Evolutionary conservation across 2,329 filamentous ascomycete genomes (phyloP), one percentile per base, ranked within the genome.

Genomic region (Mollisiaceae sp.): DNA sequence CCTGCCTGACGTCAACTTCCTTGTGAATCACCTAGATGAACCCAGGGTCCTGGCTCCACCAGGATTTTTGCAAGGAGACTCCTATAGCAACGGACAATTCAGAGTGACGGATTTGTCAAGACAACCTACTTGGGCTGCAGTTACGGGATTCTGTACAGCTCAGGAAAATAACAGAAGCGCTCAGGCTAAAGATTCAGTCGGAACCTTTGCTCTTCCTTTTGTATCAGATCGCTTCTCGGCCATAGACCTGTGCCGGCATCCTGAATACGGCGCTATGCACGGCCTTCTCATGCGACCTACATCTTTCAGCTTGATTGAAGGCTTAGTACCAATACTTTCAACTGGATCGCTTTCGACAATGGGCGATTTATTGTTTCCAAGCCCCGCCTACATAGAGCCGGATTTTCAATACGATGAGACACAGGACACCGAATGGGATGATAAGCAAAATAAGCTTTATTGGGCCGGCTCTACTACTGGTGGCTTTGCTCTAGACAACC

Each of bases 21-120:
- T 63, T 8, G 60, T 63, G 8, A 63, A 63, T 22, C 52, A 63
- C 24, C 39, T 63, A 2, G 60, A 63, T 58, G 60, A 63, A 27
- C 60, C 60, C 8, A 32, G 52, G 41, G 41, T 63, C 8, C 32
- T 63, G 52, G 14, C 38, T 24, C 38, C 52, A 14, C 60, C 36
- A n/a, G 2, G 6, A 1, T 36, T 27, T 9, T 22, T 45, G 8
- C 22, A 57, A 38, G 32, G 41, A 20, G n/a, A 4, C 15, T 22
- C 5, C 22, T 22, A 43, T 24, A 32, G n/a, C 12, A 39, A 41
- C 2, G 14, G 22, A 8, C 11, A 50, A 9, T 36, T 52, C 41
- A 36, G 22, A 18, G 4, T 35, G 4, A 47, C 32, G 24, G 27
- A 47, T 5, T 8, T 60, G 22, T 36, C 58, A 18, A n/a, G 41